Percentiles rank a stretch among this genome's conserved stretches.
Evolutionary conservation across 2,329 filamentous ascomycete genomes (phyloP).

Genomic region (Cercospora janseana): DNA sequence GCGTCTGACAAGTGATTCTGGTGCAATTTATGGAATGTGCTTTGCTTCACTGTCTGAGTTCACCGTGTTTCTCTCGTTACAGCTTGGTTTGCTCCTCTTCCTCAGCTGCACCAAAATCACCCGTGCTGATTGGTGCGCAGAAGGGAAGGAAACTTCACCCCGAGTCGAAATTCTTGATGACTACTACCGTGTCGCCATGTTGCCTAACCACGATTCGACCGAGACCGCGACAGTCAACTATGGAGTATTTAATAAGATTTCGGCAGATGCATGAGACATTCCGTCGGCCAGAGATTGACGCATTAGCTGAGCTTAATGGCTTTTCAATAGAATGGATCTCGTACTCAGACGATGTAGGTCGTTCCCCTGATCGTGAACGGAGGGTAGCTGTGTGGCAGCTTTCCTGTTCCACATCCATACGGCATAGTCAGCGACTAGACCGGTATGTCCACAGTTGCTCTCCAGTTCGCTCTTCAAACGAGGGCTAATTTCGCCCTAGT

Average conservation of each 20-base stretch:
- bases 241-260: conserved; percentile 85
- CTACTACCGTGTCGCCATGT: too few relatives aligned
- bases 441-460: conserved; percentile 4
- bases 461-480: conserved; percentile 6
- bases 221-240: conserved; percentile 33
- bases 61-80: too few relatives aligned
- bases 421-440: not conserved
- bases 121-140: conserved; percentile 1
- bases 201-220: too few relatives aligned
- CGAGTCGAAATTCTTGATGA: not conserved
- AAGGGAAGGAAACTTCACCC: not conserved
- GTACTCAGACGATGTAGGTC: conserved; percentile 70
- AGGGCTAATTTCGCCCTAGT: conserved; percentile 51
- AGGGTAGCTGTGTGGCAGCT: conserved; percentile 12
- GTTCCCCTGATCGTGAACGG: conserved; percentile 6
- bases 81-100: not conserved
- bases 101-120: too few relatives aligned
- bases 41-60: not conserved
- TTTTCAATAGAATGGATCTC: conserved; percentile 69
- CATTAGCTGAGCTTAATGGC: conserved; percentile 68
- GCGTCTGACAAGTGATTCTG: conserved; percentile 52
- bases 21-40: not conserved
- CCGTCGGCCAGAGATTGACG: conserved; percentile 76
- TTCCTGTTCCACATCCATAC: not conserved
- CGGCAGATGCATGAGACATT: conserved; percentile 91